phyloP scores from a whole-genome alignment of 2,329 filamentous ascomycete species.

The Claviceps digitariae region DNA sequence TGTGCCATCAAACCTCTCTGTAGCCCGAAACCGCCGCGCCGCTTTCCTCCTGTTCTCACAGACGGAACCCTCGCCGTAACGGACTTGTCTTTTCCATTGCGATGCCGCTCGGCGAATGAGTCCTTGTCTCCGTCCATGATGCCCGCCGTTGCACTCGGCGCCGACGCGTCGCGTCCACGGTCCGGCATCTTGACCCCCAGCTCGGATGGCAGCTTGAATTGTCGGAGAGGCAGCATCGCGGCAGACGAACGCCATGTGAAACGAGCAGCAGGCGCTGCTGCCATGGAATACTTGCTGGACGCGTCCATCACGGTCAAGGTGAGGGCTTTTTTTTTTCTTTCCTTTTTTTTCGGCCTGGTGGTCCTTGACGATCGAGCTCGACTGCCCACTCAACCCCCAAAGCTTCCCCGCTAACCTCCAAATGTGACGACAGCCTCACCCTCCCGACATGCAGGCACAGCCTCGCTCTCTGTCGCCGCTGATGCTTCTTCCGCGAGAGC shows the following conservation, averaged over 20 bases:
- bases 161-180: conserved; percentile 37
- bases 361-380: not conserved
- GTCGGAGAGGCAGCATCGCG: conserved; percentile 16
- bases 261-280: conserved; percentile 19
- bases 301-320: conserved; percentile 41
- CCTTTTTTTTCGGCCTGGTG: not conserved
- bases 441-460: conserved; percentile 36
- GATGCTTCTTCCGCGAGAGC: conserved; percentile 48
- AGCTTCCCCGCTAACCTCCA: conserved; percentile 9
- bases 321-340: not conserved
- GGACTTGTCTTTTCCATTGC: not conserved
- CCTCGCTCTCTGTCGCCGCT: conserved; percentile 44
- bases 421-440: conserved; percentile 33
- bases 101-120: conserved; percentile 5
- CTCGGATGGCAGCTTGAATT: conserved; percentile 25
- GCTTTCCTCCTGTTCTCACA: not conserved
- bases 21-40: not conserved
- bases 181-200: conserved; percentile 28
- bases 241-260: conserved; percentile 22
- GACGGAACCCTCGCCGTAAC: no score
- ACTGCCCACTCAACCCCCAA: no score
- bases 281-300: conserved; percentile 39
- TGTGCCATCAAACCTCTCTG: no score
- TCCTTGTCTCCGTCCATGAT: conserved; percentile 16
- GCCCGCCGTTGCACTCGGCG: conserved; percentile 19